phyloP scores from a whole-genome alignment of 352 stramenopile genomes.

The Thalassiosira oceanica region DNA sequence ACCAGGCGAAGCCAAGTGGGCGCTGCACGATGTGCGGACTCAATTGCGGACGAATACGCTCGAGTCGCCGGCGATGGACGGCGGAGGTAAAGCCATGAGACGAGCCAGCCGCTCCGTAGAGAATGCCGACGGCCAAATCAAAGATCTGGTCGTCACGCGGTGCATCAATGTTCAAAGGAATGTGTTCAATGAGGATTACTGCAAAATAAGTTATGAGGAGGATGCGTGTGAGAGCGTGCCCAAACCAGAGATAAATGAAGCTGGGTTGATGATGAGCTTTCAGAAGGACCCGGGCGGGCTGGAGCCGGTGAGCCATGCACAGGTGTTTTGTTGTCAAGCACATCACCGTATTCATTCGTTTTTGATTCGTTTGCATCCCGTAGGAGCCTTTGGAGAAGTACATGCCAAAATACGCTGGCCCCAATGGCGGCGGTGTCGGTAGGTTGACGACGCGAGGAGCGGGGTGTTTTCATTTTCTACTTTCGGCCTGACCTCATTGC shows the following conservation, averaged over 20 bases:
- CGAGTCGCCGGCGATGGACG: conserved; percentile 19
- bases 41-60: conserved; percentile 27
- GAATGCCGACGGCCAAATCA: conserved; percentile 7
- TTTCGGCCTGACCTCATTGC: background rate
- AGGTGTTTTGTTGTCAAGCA: too few species aligned
- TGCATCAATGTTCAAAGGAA: conserved; percentile 31
- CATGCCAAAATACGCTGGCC: conserved; percentile 21
- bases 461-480: background rate
- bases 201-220: conserved; percentile 28
- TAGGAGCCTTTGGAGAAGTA: conserved; percentile 25
- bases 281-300: too few species aligned
- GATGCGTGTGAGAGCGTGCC: conserved; percentile 27
- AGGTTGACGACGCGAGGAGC: background rate
- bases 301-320: too few species aligned
- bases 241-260: background rate
- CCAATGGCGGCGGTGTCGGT: conserved; percentile 29
- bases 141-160: conserved; percentile 20
- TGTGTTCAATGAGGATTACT: conserved; percentile 37
- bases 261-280: too few species aligned
- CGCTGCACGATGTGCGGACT: conserved; percentile 42
- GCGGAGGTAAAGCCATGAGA: conserved; percentile 22
- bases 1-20: conserved; percentile 23
- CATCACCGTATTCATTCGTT: too few species aligned
- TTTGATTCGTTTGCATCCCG: too few species aligned
- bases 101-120: conserved; percentile 6